These are phyloP conservation scores for Diphasiastrum complanatum DNA, from an alignment of 83 land plant genomes.

Conservation along the genomic window DNA sequence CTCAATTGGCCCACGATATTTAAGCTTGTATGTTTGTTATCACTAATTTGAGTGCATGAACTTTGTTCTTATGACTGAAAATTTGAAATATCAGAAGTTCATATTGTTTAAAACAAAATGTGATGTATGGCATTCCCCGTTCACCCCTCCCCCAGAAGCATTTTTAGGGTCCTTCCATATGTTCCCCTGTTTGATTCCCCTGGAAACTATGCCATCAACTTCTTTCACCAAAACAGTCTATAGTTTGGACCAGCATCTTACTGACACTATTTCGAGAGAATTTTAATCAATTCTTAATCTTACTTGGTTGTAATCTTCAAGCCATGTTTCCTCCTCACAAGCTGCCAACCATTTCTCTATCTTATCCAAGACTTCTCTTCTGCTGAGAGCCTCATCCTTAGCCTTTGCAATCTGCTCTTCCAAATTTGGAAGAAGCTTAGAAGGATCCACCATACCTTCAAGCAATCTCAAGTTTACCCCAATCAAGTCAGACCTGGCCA, in stretches of 20 bases:
- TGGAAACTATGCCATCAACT: too few relatives aligned
- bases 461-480: too few relatives aligned
- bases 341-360: slow-evolving; percentile 5
- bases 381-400: not conserved
- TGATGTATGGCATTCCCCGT: not conserved
- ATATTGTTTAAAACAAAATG: not conserved
- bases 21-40: too few relatives aligned
- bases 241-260: not conserved
- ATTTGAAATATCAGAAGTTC: not conserved
- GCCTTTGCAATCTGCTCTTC: slow-evolving; percentile 6
- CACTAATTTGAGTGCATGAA: too few relatives aligned
- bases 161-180: too few relatives aligned
- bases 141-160: too few relatives aligned
- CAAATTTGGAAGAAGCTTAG: not conserved
- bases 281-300: not conserved
- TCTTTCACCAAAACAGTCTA: not conserved
- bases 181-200: too few relatives aligned
- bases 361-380: not conserved
- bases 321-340: slow-evolving; percentile 7
- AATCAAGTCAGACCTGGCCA: not conserved
- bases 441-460: slow-evolving; percentile 2
- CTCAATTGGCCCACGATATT: too few relatives aligned
- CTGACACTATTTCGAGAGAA: too few relatives aligned
- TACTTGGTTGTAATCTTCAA: slow-evolving; percentile 3
- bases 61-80: too few relatives aligned